Percentiles rank a stretch among this genome's conserved stretches.
Conservation (phyloP, 78 protist genomes). For the Diacronema lutheri region DNA sequence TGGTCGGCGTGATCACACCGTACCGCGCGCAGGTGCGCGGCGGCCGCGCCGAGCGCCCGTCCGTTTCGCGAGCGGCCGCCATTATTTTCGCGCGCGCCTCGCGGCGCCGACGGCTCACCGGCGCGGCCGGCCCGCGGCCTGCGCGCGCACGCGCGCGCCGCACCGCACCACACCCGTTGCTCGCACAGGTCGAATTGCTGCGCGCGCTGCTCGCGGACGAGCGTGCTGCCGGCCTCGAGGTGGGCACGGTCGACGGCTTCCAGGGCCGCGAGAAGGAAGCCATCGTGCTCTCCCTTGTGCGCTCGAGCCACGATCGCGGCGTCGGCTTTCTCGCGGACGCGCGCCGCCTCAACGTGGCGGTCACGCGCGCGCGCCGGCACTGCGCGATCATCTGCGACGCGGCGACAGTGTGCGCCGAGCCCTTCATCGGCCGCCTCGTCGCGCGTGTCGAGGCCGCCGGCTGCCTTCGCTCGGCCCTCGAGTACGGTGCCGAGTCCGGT, state of each 20-base stretch:
- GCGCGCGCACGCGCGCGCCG: background rate
- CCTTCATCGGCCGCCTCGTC: slow-evolving; percentile 53
- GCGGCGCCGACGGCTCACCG: background rate
- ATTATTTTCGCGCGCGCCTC: too few relatives aligned
- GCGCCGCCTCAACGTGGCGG: slow-evolving; percentile 79
- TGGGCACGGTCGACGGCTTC: slow-evolving; percentile 91
- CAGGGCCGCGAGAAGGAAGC: slow-evolving; percentile 93
- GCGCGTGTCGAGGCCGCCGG: slow-evolving; percentile 26
- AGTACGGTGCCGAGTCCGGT: too few relatives aligned
- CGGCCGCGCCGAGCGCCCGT: background rate
- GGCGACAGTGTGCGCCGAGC: slow-evolving; percentile 42
- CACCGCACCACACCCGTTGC: background rate
- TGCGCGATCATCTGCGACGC: slow-evolving; percentile 48
- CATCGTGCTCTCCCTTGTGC: slow-evolving; percentile 68
- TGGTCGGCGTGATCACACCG: slow-evolving; percentile 83
- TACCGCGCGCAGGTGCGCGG: slow-evolving; percentile 79
- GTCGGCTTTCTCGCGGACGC: slow-evolving; percentile 70
- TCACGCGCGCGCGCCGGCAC: slow-evolving; percentile 81
- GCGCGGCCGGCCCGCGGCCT: background rate
- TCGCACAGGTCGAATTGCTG: background rate
- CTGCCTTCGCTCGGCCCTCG: background rate
- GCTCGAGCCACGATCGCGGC: slow-evolving; percentile 60
- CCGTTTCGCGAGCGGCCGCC: too few relatives aligned
- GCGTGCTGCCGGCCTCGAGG: slow-evolving; percentile 45
- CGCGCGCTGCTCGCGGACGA: background rate